Base-by-base conservation (phyloP, 352 stramenopile species). In the Globisporangium mamillatum region DNA sequence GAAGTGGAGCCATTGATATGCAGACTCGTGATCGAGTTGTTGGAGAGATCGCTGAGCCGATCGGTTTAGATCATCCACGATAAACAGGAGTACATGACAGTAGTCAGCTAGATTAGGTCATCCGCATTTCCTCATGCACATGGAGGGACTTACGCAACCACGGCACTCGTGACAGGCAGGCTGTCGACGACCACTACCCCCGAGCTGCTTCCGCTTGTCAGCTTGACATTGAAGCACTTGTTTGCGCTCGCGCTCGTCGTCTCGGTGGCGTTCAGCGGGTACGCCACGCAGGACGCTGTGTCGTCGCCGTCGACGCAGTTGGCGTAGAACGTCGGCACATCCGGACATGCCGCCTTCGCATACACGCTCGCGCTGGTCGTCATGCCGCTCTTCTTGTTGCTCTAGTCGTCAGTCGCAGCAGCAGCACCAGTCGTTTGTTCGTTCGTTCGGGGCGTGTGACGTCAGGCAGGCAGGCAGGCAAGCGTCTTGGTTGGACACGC, bases 1-100 rank as follows among this genome's bases (percentile, higher is more conserved):
- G 25, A 41, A 18, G n/a, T 50, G 9, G 36, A 44, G 55, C 41
- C 34, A 4, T 52, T 18, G 20, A 71, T 63, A 5, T 36, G 20
- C 22, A 71, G 34, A n/a, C 24, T 67, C 52, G 38, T 41, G 60
- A 71, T 66, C 25, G 66, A 66, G 52, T 71, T 71, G 52, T 71
- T 63, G 0, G 60, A 53, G 12, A 71, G 54, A 16, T 53, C 18
- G 4, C 29, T 32, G 29, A 32, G 29, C 8, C 29, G 29, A 4
- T 32, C 29, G 29, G 29, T 32, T 32, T 8, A 32, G 29, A 32
- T 32, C 29, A 32, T 32, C 29, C 29, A 8, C 29, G 29, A 32
- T 32, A 32, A 32, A 32, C 29, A 4, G 29, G 29, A 32, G 29
- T 4, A 32, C 4, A 32, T 32, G 29, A 32, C 29, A 32, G 29